Base-by-base conservation (phyloP, 2,329 filamentous ascomycete genomes). In the Cytospora leucostoma region DNA sequence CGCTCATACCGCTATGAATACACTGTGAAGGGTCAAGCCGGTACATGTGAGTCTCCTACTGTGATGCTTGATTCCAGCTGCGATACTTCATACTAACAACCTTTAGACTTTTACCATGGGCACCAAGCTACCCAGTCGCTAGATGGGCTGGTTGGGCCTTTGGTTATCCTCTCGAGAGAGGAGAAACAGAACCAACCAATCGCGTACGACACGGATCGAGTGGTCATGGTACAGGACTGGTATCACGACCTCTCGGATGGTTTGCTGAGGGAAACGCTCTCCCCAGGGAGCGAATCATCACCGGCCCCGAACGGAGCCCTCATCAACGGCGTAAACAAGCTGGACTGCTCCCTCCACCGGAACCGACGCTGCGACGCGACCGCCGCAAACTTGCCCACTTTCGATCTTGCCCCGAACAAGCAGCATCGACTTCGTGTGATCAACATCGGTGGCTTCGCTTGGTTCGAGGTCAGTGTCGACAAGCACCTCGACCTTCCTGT, bases 381-480 rank as follows among this genome's bases (percentile, higher is more conserved):
- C 0, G 72, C 76, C 1, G 71, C 74, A 0, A 68, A 70, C 0
- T 68, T 78, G 1, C 78, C 82, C 0, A 73, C 71, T 1, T 71
- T 86, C 7, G 74, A 79, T 21, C 74, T 87, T 5, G 71, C 80
- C n/a, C 78, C 82, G 1, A 81, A 83, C 2, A 80, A 82, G 56
- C 82, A 80, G 1, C 90, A 92, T 68, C 82, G 88, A 51, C 75
- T 92, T 56, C 84, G 89, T 15, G 80, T 92, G 67, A 79, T 90
- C 66, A 92, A 92, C 66, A 83, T 88, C 10, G 89, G 87, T 12
- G 88, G 86, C 0, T 90, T 91, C 70, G 88, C 88, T 2, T 86
- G 87, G 70, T 89, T 92, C 66, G 88, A 92, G 70, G 81, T 92
- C 34, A 86, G 85, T 70, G 79, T 92, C 53, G 89, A 92, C 67